phyloP scores from a whole-genome alignment of 2,329 filamentous ascomycete species.

The Cercospora beticola region DNA sequence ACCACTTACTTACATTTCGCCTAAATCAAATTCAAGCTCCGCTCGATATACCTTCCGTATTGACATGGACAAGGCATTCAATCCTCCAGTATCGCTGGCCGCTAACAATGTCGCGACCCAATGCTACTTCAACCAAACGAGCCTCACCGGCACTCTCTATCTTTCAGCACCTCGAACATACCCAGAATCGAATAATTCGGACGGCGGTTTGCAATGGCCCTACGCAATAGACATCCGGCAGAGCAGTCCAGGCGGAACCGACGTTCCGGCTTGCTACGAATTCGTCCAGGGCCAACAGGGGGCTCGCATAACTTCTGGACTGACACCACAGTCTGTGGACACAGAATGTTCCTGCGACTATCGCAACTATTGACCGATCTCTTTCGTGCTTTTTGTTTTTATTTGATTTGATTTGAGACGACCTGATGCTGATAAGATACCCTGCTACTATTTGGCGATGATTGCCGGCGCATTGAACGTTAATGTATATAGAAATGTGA shows the following conservation, averaged over 20 bases:
- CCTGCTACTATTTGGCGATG: slow-evolving; percentile 1
- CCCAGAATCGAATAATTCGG: slow-evolving; percentile 18
- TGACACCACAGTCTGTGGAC: slow-evolving; percentile 39
- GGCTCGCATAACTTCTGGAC: slow-evolving; percentile 37
- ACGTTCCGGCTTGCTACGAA: slow-evolving; percentile 56
- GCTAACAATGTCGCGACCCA: slow-evolving; percentile 48
- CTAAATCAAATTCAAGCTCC: slow-evolving; percentile 42
- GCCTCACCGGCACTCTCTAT: slow-evolving; percentile 60
- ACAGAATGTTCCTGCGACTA: slow-evolving; percentile 50
- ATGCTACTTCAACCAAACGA: slow-evolving; percentile 60
- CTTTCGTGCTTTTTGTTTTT: background rate
- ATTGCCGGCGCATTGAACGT: background rate
- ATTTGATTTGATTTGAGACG: background rate
- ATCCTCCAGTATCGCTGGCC: slow-evolving; percentile 49
- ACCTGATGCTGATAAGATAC: slow-evolving; percentile 15
- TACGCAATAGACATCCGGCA: slow-evolving; percentile 59
- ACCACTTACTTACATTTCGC: slow-evolving; percentile 52
- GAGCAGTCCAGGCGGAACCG: slow-evolving; percentile 48
- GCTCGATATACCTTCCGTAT: slow-evolving; percentile 62
- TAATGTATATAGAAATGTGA: background rate
- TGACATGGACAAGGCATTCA: slow-evolving; percentile 53
- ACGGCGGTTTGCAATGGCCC: slow-evolving; percentile 49
- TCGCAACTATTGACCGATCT: slow-evolving; percentile 38
- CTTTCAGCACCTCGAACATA: slow-evolving; percentile 28
- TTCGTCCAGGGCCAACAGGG: slow-evolving; percentile 41